Evolutionary conservation across 1,284 basidiomycete genomes (phyloP), one percentile per base, ranked within the genome.

Genomic region (Ustilago bromivora): DNA sequence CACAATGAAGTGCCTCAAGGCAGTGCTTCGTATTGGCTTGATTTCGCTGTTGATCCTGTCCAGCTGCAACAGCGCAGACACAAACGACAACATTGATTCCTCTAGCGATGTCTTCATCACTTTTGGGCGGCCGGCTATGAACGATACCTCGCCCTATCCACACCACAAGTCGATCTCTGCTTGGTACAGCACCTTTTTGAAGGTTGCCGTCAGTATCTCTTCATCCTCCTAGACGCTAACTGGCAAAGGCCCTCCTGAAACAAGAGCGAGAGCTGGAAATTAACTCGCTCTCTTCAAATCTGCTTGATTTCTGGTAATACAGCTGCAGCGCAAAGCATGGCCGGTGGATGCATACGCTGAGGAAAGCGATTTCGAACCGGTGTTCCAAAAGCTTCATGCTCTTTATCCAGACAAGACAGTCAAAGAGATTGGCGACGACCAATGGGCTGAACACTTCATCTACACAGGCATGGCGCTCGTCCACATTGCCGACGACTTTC

Each of bases 391-490:
- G 43, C 61, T 77, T 23, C 40, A 56, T 31, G 63, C 23, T 6
- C 40, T 41, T 13, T 70, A 61, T 36, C 66, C 75, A 7, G 28
- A 59, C 35, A 57, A 58, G 46, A 43, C 56, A 0, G 70, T 71
- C 28, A 47, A 55, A 12, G 57, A 64, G 2, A 49, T 77, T 12
- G 61, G 57, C 13, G 75, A 77, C 17, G 69, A 77, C 28, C 36
- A 69, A 13, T 77, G 75, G 75, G 69, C 75, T n/a, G 60, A 66
- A 19, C 47, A 62, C 1, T 72, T 77, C 52, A 35, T 72, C 31
- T 54, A 41, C 12, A 62, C 63, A 17, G 75, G 61, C 36, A 43
- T 72, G 12, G 56, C 66, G 36, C 59, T 77, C 17, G 13, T 40
- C 32, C 19, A 66, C 12, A 23, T 17, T 9, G 70, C 75, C 1